Evolutionary conservation across 768 basidiomycete species (phyloP), one percentile per base, ranked within the genome.

Genomic region (Lentinula raphanica): DNA sequence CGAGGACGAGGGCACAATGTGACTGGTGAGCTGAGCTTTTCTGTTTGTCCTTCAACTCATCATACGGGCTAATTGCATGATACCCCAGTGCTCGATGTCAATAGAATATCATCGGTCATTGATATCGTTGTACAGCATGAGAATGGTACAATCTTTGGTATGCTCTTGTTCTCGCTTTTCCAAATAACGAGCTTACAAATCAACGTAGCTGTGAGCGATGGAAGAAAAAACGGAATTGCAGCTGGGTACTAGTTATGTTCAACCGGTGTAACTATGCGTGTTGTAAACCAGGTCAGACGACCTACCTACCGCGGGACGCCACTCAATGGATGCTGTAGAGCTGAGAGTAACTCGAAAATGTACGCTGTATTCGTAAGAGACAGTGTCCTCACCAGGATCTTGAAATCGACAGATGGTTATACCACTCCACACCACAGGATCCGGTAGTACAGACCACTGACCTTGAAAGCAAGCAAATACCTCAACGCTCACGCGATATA

Each of bases 211-310:
- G 88, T 91, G 8, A 92, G 90, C 67, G 94, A 97, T 71, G 92
- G 90, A 19, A 81, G 94, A 67, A 96, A 95, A 77, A 90, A 93
- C 62, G 94, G 94, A n/a, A 80, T 94, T 40, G 90, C 94, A 4
- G 85, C 90, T 48, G 94, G 90, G 3, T 95, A 94, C 72, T 92
- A 66, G 66, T 54, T 35, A 72, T 92, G 66, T 65, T 54, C 39
- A 23, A 44, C 42, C 19, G 46, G 13, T 48, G 46, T 48, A 48
- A 48, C 29, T 28, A 48, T 28, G 15, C 29, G 27, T 13, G 46
- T 15, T 31, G 15, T 28, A 27, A 48, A n/a, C 29, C 23, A 21
- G 45, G 46, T 48, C 46, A 48, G 25, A 48, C 46, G 46, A 48
- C 46, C 46, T 29, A 29, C n/a, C 7, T 13, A 19, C 46, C 46